Conservation (phyloP, 495 filamentous ascomycete genomes). For the Penicilliopsis zonata region DNA sequence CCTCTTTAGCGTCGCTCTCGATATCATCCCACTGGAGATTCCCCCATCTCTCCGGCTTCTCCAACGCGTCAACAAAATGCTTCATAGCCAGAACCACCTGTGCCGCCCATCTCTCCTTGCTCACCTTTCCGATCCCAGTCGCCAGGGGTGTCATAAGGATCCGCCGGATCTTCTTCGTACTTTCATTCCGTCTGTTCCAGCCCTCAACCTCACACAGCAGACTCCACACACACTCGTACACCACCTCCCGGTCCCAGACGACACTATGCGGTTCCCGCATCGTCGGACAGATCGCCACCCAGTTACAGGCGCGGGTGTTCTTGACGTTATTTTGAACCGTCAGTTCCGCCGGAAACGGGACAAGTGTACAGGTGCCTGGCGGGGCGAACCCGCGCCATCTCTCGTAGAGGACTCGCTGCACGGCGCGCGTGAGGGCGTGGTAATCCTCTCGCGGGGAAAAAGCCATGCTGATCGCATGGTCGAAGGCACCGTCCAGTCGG, state of each 20-base stretch:
- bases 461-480: conserved; percentile 37
- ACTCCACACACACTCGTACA: conserved; percentile 42
- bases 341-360: conserved; percentile 22
- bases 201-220: conserved; percentile 32
- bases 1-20: conserved; percentile 10
- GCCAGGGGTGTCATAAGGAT: conserved; percentile 38
- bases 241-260: conserved; percentile 39
- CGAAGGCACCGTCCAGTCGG: conserved; percentile 39
- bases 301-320: conserved; percentile 25
- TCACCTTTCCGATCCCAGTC: conserved; percentile 31
- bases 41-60: conserved; percentile 21
- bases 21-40: conserved; percentile 19
- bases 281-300: conserved; percentile 39
- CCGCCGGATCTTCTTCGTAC: conserved; percentile 17
- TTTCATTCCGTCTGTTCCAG: conserved; percentile 18
- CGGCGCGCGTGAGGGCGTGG: conserved; percentile 28
- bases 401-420: conserved; percentile 29
- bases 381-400: conserved; percentile 36
- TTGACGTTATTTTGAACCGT: conserved; percentile 10
- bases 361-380: conserved; percentile 34
- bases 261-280: conserved; percentile 30
- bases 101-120: conserved; percentile 30
- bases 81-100: conserved; percentile 38
- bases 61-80: conserved; percentile 31
- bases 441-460: conserved; percentile 34